Evolutionary conservation across 202 grass and related monocot genomes (phyloP).

Genomic region (Zizania palustris): DNA sequence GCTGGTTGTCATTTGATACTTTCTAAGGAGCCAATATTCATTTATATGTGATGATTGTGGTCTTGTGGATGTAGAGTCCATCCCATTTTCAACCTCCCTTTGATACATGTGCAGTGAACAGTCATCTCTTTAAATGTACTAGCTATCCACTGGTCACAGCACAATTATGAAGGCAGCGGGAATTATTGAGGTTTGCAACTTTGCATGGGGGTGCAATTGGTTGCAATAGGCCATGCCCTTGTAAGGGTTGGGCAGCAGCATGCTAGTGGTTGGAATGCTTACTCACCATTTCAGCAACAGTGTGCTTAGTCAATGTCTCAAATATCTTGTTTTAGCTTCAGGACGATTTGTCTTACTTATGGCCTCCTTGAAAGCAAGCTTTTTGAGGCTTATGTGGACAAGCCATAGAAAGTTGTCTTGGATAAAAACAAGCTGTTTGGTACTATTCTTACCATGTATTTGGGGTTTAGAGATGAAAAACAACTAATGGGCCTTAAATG

Average conservation of each 20-base stretch:
- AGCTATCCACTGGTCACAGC: neutral
- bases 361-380: slow-evolving; percentile 1
- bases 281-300: neutral
- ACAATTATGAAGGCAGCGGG: neutral
- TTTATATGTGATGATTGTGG: neutral
- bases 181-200: neutral
- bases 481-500: no score
- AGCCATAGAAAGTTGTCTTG: neutral
- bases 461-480: no score
- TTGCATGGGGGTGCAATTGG: neutral
- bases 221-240: neutral
- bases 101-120: neutral
- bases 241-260: neutral
- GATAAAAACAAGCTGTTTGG: slow-evolving; percentile 5
- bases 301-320: neutral
- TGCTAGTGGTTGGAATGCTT: neutral
- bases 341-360: neutral
- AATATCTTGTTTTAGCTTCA: neutral
- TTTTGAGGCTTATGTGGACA: neutral
- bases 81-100: neutral
- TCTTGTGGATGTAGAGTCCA: slow-evolving; percentile 3
- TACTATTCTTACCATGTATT: neutral
- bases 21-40: neutral
- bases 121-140: neutral
- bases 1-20: slow-evolving; percentile 21